These are phyloP conservation scores for Colletotrichum abscissum DNA, from an alignment of 2,329 filamentous ascomycete species.

Conservation along the genomic window DNA sequence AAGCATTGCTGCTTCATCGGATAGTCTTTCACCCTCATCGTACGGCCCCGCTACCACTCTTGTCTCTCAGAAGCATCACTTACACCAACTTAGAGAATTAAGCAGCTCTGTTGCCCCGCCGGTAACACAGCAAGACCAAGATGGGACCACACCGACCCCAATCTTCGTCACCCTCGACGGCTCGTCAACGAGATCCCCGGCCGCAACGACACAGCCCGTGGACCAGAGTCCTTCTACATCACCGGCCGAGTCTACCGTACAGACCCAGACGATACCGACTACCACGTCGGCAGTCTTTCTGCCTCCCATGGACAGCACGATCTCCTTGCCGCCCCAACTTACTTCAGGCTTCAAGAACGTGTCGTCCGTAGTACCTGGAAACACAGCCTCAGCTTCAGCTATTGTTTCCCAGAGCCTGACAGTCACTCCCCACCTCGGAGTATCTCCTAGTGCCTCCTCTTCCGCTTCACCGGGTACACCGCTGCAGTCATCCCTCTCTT, in stretches of 20 bases:
- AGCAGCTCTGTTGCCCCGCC: not conserved
- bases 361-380: not conserved
- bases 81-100: not conserved
- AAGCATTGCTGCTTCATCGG: not conserved
- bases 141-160: slow-evolving; percentile 32
- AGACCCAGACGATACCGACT: not conserved
- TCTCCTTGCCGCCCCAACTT: slow-evolving; percentile 17
- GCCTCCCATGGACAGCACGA: slow-evolving; percentile 25
- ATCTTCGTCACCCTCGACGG: slow-evolving; percentile 33
- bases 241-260: not conserved
- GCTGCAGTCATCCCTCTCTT: slow-evolving; percentile 24
- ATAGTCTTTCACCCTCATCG: not conserved
- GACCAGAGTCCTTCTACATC: not conserved
- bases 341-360: slow-evolving; percentile 9
- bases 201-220: slow-evolving; percentile 1
- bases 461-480: not conserved
- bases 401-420: not conserved
- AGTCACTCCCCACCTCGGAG: not conserved
- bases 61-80: not conserved
- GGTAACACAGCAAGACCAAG: slow-evolving; percentile 17
- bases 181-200: not conserved
- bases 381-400: not conserved
- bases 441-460: not conserved
- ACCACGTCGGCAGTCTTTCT: not conserved
- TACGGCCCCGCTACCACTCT: not conserved